phyloP scores from a whole-genome alignment of 129 eudicot genomes.

The Kitagawia praeruptora region DNA sequence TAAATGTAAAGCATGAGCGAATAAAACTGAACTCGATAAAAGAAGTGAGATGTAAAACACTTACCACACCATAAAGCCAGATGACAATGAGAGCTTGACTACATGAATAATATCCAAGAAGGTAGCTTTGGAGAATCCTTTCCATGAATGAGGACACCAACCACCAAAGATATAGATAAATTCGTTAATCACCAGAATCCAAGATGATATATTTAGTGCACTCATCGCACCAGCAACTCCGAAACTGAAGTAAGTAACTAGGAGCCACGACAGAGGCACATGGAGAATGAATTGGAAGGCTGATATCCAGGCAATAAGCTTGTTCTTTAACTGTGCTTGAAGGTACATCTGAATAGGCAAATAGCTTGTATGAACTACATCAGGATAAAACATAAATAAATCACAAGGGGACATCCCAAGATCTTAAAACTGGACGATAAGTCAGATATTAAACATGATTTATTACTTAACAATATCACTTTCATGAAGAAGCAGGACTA shows the following conservation, averaged over 20 bases:
- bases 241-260: slow-evolving; percentile 26
- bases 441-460: background rate
- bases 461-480: background rate
- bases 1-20: background rate
- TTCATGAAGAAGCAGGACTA: background rate
- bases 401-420: background rate
- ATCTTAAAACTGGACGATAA: background rate
- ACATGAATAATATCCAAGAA: slow-evolving; percentile 51
- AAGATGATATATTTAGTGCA: slow-evolving; percentile 38
- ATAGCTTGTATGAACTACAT: background rate
- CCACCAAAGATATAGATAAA: slow-evolving; percentile 61
- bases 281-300: slow-evolving; percentile 31
- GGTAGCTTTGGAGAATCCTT: slow-evolving; percentile 51
- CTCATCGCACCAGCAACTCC: slow-evolving; percentile 47
- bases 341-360: slow-evolving; percentile 41
- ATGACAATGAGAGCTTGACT: slow-evolving; percentile 57
- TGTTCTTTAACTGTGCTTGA: slow-evolving; percentile 60
- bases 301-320: slow-evolving; percentile 46
- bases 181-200: slow-evolving; percentile 52
- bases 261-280: slow-evolving; percentile 38
- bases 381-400: background rate
- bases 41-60: background rate
- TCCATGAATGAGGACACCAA: slow-evolving; percentile 67
- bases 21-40: background rate
- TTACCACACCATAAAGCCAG: slow-evolving; percentile 76